These are phyloP conservation scores for Terfezia boudieri DNA, from an alignment of 495 filamentous ascomycete genomes.

Conservation along the genomic window DNA sequence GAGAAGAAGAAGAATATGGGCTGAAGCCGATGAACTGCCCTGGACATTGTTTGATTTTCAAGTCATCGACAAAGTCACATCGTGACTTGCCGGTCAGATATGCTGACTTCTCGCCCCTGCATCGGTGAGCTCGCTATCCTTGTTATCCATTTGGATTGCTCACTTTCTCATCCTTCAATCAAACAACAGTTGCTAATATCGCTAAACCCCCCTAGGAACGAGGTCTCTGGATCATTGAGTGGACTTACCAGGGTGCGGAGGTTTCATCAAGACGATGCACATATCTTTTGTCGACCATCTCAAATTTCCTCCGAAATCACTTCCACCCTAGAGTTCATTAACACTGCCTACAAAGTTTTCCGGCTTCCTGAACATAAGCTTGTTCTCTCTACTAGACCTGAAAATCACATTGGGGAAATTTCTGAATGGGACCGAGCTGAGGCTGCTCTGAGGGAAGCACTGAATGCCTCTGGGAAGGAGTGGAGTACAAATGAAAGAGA, in stretches of 20 bases:
- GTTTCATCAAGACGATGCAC: slow-evolving; percentile 94
- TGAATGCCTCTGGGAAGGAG: slow-evolving; percentile 38
- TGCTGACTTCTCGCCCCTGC: slow-evolving; percentile 79
- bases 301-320: slow-evolving; percentile 68
- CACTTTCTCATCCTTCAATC: neutral
- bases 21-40: slow-evolving; percentile 97
- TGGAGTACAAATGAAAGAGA: slow-evolving; percentile 64
- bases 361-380: slow-evolving; percentile 52
- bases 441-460: slow-evolving; percentile 40
- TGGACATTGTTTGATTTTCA: slow-evolving; percentile 77
- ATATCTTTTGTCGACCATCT: slow-evolving; percentile 73
- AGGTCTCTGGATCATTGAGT: slow-evolving; percentile 63
- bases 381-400: slow-evolving; percentile 52
- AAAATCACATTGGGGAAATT: slow-evolving; percentile 53
- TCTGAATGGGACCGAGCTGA: slow-evolving; percentile 76
- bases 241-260: slow-evolving; percentile 70
- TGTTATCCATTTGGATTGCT: neutral
- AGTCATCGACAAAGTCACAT: slow-evolving; percentile 39
- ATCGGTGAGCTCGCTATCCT: slow-evolving; percentile 21
- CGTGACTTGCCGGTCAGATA: slow-evolving; percentile 70
- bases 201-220: slow-evolving; percentile 36
- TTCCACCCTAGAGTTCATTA: slow-evolving; percentile 57
- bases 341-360: slow-evolving; percentile 53
- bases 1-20: slow-evolving; percentile 50
- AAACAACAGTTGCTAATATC: neutral